Evolutionary conservation across 108 stramenopile genomes (phyloP), one percentile per base, ranked within the genome.

Genomic region (Epithemia pelagica): DNA sequence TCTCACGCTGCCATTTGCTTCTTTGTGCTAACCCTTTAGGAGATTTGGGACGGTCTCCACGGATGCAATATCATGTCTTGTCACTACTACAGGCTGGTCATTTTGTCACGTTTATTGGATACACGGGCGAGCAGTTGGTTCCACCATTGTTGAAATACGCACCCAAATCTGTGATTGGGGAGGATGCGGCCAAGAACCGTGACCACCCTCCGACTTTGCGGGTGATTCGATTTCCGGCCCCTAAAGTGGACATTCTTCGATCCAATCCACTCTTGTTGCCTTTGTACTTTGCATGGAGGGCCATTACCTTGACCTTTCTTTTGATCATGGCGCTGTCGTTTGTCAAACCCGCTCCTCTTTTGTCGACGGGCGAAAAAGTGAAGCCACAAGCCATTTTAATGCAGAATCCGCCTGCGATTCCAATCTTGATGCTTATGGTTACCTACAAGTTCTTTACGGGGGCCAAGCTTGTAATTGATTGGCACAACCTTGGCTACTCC

Each of bases 51-150:
- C 81, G 98, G 61, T 96, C 94, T 52, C 99, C 98, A 21, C 90
- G 99, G 0, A 99, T 99, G 99, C 97, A 98, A 72, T 99, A 98
- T 74, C 98, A 99, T 68, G 90, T 95, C 1, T 61, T 84, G n/a
- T 96, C 93, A 5, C 68, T 99, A 23, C 74, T 97, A 10, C 70
- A 87, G 30, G 68, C 78, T 24, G 84, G 84, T 0, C 80, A 90
- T 60, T 60, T 64, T 27, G 91, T 95, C 24, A 77, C 90, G 10
- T 56, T 91, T 18, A 64, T 92, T 23, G 91, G 90, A 3, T 91
- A 93, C 67, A 73, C 65, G 15, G 89, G 90, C 28, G 86, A 87
- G 68, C 70, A 75, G n/a, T 62, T 81, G 28, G 66, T 82, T 26
- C 79, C 79, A 20, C 61, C 64, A 15, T 57, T 85, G 20, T 59